Percentiles rank a stretch among this genome's conserved stretches.
Evolutionary conservation across 768 basidiomycete species (phyloP).

Genomic region (Boletus vermiculosoides): DNA sequence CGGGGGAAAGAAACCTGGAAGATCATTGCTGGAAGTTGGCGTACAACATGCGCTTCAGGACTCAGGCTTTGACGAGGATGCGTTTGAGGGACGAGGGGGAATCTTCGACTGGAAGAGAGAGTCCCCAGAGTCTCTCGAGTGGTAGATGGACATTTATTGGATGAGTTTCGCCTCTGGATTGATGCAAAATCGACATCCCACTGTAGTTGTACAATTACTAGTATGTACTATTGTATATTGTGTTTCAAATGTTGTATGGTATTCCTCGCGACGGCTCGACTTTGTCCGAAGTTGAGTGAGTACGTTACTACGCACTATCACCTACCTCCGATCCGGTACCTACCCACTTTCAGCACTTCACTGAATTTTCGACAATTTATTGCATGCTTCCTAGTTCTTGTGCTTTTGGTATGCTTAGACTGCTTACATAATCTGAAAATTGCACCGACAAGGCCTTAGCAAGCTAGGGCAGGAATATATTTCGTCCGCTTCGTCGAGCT

Average conservation of each 20-base stretch:
- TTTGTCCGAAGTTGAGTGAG: too few relatives aligned
- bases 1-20: constrained; percentile 31
- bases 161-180: neutral
- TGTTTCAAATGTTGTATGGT: neutral
- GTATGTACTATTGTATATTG: neutral
- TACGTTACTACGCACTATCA: too few relatives aligned
- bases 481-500: too few relatives aligned
- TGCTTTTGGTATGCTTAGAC: too few relatives aligned
- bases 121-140: neutral
- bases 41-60: constrained; percentile 33
- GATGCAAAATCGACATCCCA: neutral
- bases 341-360: too few relatives aligned
- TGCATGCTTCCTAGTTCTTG: too few relatives aligned
- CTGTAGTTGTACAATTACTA: neutral
- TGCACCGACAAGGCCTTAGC: too few relatives aligned
- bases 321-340: too few relatives aligned
- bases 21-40: constrained; percentile 34
- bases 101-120: constrained; percentile 37
- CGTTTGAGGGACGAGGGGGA: constrained; percentile 34
- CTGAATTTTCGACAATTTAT: too few relatives aligned
- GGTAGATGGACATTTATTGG: neutral
- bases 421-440: too few relatives aligned
- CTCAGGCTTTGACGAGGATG: constrained; percentile 34
- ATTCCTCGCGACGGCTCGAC: too few relatives aligned
- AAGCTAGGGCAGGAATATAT: too few relatives aligned